Evolutionary conservation across 345 rosid genomes (phyloP), one percentile per base, ranked within the genome.

Genomic region (Melaleuca quinquenervia): DNA sequence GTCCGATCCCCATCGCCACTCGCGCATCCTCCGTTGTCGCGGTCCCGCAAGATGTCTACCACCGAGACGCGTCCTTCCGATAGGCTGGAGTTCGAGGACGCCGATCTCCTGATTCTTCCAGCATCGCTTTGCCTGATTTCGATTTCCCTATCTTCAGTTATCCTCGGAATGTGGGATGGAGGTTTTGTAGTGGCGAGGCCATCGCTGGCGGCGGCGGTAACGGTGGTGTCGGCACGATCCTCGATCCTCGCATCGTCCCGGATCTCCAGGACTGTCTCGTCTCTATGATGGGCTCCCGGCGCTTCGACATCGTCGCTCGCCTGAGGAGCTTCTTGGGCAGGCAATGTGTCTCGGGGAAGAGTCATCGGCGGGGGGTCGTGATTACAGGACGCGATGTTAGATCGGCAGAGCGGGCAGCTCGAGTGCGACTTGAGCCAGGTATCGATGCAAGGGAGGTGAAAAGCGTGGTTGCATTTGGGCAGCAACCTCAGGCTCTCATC

Each of bases 341-440:
- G 78, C 7, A 18, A 45, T 1, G 48, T 32, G 0, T 70, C 78
- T 2, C 9, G 78, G 12, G 78, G 48, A 32, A 70, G 78, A 32
- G 78, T 18, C 78, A 4, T 18, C 78, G 48, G 78, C 78, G 48
- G 78, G 1, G 45, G 48, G 48, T 70, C 78, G 78, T 70, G 78
- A 70, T 70, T 70, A 16, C 45, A 45, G 21, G 90, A 50, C 50
- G 88, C 85, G 51, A 93, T 87, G 86, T 86, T 85, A 44, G 92
- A 92, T 29, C 97, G 98, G 87, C 99, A 96, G 12, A 96, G 97
- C 8, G 98, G 99, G 75, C 99, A 96, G 45, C 89, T 96, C 16
- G 98, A 91, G 87, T 95, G 95, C 64, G 98, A 94, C 84, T 90
- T 94, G 12, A 96, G 87, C 98, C 99, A 96, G 32, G 98, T 88